Percentiles rank a stretch among this genome's conserved stretches.
Evolutionary conservation across 2,329 filamentous ascomycete species (phyloP).

Genomic region (Parastagonospora avenae): DNA sequence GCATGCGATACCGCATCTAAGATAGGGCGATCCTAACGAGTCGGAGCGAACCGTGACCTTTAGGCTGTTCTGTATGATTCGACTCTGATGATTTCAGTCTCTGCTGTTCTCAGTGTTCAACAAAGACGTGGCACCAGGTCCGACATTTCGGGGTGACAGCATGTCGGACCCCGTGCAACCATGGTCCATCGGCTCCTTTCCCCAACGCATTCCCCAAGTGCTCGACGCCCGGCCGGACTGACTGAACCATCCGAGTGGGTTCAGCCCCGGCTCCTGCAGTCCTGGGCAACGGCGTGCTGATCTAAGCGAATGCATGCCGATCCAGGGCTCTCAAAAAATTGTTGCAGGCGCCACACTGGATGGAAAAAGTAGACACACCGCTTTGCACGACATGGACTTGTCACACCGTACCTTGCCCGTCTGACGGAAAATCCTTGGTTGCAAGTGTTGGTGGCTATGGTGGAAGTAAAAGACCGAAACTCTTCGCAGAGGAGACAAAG

Average conservation of each 20-base stretch:
- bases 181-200: not conserved
- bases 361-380: not conserved
- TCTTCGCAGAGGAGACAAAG: no score
- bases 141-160: not conserved
- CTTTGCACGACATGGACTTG: not conserved
- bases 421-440: no score
- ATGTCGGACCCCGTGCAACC: not conserved
- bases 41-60: slow-evolving; percentile 15
- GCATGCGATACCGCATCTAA: not conserved
- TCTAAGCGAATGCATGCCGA: not conserved
- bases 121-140: no score
- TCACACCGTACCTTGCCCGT: no score
- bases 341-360: not conserved
- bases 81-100: no score
- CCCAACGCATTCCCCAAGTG: slow-evolving; percentile 3
- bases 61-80: not conserved
- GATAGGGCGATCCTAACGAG: not conserved
- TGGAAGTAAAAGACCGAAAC: no score
- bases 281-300: slow-evolving; percentile 6
- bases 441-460: no score
- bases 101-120: no score
- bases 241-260: not conserved
- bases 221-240: slow-evolving; percentile 3
- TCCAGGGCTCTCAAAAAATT: not conserved
- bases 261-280: not conserved